These are phyloP conservation scores for Stramenopiles sp. DNA, from an alignment of 352 stramenopile genomes.

Conservation along the genomic window DNA sequence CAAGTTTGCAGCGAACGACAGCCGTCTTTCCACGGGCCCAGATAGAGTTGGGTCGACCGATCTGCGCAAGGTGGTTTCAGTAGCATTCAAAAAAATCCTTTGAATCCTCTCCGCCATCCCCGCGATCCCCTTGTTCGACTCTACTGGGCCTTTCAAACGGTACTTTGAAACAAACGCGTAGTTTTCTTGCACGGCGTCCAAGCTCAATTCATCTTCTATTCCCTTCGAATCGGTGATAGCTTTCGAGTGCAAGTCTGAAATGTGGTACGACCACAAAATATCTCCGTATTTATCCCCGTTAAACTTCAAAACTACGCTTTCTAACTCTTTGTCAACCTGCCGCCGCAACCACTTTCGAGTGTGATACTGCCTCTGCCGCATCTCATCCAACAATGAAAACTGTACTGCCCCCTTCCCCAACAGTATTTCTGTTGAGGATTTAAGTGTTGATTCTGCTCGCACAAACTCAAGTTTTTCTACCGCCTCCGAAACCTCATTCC, in stretches of 20 bases:
- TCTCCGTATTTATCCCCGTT: too few species aligned
- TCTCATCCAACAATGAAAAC: background rate
- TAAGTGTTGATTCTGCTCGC: background rate
- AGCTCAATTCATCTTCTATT: too few species aligned
- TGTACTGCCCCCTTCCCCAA: background rate
- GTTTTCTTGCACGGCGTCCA: too few species aligned
- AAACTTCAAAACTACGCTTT: too few species aligned
- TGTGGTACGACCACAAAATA: too few species aligned
- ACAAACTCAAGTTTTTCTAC: background rate
- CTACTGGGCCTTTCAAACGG: background rate
- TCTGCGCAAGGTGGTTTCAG: background rate
- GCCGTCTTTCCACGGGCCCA: background rate
- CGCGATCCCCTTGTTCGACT: background rate
- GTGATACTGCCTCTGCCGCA: background rate
- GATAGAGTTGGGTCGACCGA: background rate
- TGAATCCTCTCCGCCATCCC: slow-evolving; percentile 6
- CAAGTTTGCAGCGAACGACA: background rate
- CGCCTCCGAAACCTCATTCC: background rate
- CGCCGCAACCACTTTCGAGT: background rate
- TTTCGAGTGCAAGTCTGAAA: too few species aligned
- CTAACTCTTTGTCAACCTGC: slow-evolving; percentile 5
- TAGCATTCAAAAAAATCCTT: slow-evolving; percentile 5
- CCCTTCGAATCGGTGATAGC: too few species aligned
- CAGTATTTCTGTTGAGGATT: background rate
- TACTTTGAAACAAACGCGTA: slow-evolving; percentile 4